Conservation (phyloP, 305 asterid species). For the Fraxinus paxiana region DNA sequence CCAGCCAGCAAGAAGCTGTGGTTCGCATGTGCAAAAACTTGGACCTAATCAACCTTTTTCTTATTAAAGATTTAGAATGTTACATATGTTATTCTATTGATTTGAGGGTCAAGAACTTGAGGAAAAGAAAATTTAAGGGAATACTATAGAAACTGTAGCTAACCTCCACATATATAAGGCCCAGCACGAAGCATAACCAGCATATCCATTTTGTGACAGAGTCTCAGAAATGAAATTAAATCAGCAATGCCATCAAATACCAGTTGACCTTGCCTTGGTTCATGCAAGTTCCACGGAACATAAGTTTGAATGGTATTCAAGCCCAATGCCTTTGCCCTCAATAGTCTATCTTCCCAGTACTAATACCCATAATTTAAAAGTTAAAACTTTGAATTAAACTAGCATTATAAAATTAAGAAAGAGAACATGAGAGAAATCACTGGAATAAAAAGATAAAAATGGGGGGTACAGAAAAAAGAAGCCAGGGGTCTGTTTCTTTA, state of each 20-base stretch:
- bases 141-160: constrained; percentile 25
- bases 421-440: neutral
- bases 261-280: constrained; percentile 62
- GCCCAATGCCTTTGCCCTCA: constrained; percentile 90
- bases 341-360: constrained; percentile 94
- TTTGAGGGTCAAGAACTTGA: neutral
- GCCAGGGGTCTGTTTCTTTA: neutral
- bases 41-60: constrained; percentile 13
- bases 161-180: constrained; percentile 93
- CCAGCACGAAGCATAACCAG: constrained; percentile 93
- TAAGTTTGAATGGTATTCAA: constrained; percentile 85
- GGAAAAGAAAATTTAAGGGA: neutral
- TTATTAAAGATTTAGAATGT: neutral
- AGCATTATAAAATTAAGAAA: constrained; percentile 8
- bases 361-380: constrained; percentile 28
- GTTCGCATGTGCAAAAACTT: neutral
- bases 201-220: constrained; percentile 73
- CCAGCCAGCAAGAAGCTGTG: neutral
- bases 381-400: constrained; percentile 15
- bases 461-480: neutral
- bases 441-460: neutral
- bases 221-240: constrained; percentile 59
- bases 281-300: constrained; percentile 93
- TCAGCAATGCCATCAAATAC: constrained; percentile 78
- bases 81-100: constrained; percentile 5